Conservation (phyloP, 805 yeast genomes). For the Candida ascalaphidarum region DNA sequence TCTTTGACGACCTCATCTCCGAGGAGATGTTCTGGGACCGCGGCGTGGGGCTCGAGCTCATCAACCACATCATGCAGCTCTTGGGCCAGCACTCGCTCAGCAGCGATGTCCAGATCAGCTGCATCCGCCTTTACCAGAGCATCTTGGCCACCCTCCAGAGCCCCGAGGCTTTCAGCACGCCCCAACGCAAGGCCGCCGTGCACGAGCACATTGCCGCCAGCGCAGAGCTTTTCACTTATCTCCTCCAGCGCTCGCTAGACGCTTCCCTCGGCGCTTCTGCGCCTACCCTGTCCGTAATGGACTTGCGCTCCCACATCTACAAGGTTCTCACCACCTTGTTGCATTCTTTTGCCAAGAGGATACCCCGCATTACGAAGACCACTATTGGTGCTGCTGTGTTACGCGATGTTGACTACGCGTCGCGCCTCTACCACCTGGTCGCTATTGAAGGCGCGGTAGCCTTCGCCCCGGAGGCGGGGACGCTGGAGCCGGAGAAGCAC, state of each 20-base stretch:
- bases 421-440: conserved; percentile 6
- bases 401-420: conserved; percentile 14
- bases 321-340: conserved; percentile 13
- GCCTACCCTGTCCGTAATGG: conserved; percentile 8
- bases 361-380: conserved; percentile 9
- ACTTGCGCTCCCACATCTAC: conserved; percentile 19
- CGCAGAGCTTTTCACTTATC: conserved; percentile 9
- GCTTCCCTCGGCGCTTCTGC: not conserved
- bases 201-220: conserved; percentile 11
- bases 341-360: conserved; percentile 18
- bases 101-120: conserved; percentile 37
- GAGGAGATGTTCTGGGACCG: conserved; percentile 82
- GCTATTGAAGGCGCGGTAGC: too few species aligned
- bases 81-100: conserved; percentile 18
- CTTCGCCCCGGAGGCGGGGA: too few species aligned
- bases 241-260: conserved; percentile 9
- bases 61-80: conserved; percentile 40
- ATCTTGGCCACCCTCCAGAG: conserved; percentile 46
- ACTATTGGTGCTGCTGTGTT: conserved; percentile 7
- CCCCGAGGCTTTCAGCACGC: conserved; percentile 36
- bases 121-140: conserved; percentile 44
- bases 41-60: conserved; percentile 51
- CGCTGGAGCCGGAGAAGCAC: not conserved
- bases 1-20: conserved; percentile 78
- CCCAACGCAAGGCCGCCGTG: conserved; percentile 27